Evolutionary conservation across 768 basidiomycete species (phyloP), one percentile per base, ranked within the genome.

Genomic region (Mycena polygramma): DNA sequence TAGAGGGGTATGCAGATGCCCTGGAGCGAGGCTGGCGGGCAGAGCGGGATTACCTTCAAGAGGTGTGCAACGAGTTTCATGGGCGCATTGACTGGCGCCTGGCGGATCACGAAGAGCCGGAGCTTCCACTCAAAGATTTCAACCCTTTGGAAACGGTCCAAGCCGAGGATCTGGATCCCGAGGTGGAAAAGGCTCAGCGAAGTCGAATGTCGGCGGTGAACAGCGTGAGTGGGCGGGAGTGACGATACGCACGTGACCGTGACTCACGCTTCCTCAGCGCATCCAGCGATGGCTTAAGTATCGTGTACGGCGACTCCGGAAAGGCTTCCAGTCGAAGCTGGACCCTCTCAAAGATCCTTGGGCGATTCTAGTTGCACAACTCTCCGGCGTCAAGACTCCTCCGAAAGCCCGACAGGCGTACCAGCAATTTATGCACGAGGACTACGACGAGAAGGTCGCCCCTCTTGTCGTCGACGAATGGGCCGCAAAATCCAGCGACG

Each of bases 261-360:
- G 30, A n/a, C 45, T 36, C 30, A 19, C 20, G 2, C n/a, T n/a
- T 51, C 35, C 14, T 1, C 39, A 70, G 69, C 63, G 69, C 26
- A 70, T 70, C n/a, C 69, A 49, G 6, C 63, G 69, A 7, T 70
- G 69, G 69, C 51, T 43, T 14, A 63, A 64, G 19, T 70, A 70
- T 17, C 69, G 69, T 0, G 55, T 48, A 14, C 54, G 57, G 5
- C 20, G 45, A 10, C 35, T 49, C 0, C 54, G 35, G 36, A 55
- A 49, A 36, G 10, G n/a, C 1, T 14, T 36, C 3, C 14, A n/a
- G 2, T 2, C 55, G 2, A 20, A 37, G 0, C 51, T 54, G 0
- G 55, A 51, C 22, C 36, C 54, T 17, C 14, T 35, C 1, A 66
- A 48, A n/a, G 35, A 59, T 11, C 57, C 66, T 0, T 60, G 17